Percentiles rank a stretch among this genome's conserved stretches.
phyloP scores from a whole-genome alignment of 2,329 filamentous ascomycete species.

The Penicillium sp. region DNA sequence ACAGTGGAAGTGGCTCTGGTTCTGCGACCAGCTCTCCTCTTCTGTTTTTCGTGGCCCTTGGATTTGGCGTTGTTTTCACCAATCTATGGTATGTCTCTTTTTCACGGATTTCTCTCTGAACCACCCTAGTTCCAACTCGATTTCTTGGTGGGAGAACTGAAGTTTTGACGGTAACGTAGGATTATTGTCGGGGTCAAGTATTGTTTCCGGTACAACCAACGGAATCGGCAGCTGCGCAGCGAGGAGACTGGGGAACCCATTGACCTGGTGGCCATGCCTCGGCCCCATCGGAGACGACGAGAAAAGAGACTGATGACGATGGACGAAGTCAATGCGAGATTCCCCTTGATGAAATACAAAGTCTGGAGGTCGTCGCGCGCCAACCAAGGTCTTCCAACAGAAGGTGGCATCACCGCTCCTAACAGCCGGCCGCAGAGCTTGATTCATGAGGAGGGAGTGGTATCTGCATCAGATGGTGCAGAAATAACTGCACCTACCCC shows the following conservation, averaged over 20 bases:
- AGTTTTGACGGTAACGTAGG: conserved; percentile 55
- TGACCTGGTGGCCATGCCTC: conserved; percentile 79
- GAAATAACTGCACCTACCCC: conserved; percentile 25
- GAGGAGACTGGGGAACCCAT: conserved; percentile 85
- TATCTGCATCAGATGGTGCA: conserved; percentile 24
- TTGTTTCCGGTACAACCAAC: conserved; percentile 96
- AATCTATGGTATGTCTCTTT: conserved; percentile 79
- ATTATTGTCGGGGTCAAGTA: conserved; percentile 99
- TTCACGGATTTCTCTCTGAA: neutral
- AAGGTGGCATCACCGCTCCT: conserved; percentile 77
- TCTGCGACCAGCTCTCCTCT: conserved; percentile 69
- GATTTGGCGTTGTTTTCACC: conserved; percentile 97
- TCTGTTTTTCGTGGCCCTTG: conserved; percentile 91
- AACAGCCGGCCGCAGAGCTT: conserved; percentile 71
- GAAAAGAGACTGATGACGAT: conserved; percentile 99
- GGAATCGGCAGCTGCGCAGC: conserved; percentile 75
- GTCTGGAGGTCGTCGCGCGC: conserved; percentile 84
- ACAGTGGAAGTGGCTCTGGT: conserved; percentile 31
- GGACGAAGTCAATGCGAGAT: conserved; percentile 97
- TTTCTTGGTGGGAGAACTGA: neutral
- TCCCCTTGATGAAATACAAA: conserved; percentile 96
- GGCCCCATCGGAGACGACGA: conserved; percentile 79
- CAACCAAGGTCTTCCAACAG: conserved; percentile 76
- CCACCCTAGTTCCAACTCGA: neutral
- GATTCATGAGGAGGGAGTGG: conserved; percentile 59